A percentile compares a stretch with the other conserved stretches of the same genome.
Conservation (phyloP, 352 stramenopile species). For the Globisporangium middletonii region DNA sequence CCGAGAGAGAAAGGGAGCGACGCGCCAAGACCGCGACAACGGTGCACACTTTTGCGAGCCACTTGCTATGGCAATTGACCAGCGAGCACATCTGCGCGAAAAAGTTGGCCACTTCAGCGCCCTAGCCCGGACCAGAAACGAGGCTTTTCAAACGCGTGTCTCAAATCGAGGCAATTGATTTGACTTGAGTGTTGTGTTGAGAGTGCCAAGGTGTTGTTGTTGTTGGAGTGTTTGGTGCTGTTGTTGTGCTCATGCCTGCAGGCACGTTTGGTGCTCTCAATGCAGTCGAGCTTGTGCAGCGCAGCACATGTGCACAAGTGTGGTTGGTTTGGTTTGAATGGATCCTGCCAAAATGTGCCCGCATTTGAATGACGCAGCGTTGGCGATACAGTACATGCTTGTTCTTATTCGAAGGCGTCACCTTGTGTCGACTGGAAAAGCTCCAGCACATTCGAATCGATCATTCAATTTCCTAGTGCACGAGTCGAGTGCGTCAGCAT, state of each 20-base stretch:
- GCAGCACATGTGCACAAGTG: neutral
- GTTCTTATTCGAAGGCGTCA: constrained; percentile 1
- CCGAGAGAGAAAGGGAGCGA: constrained; percentile 1
- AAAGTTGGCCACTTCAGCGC: neutral
- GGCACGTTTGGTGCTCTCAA: neutral
- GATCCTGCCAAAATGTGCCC: too few relatives aligned
- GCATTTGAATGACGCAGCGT: too few relatives aligned
- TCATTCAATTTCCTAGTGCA: neutral
- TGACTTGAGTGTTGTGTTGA: neutral
- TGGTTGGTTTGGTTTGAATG: too few relatives aligned
- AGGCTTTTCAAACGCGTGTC: neutral
- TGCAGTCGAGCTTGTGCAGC: neutral
- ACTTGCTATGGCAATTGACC: neutral
- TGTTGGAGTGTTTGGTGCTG: neutral
- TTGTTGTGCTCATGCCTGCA: neutral
- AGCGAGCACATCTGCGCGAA: neutral
- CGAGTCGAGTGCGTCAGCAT: neutral
- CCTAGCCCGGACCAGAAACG: constrained; percentile 1
- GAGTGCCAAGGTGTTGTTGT: too few relatives aligned
- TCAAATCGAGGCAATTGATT: neutral
- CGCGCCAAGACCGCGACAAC: neutral
- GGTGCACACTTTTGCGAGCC: neutral
- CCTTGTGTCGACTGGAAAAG: neutral
- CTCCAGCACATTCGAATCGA: neutral
- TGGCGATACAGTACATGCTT: neutral